Percentiles rank a stretch among this genome's conserved stretches.
Conservation (phyloP, 352 stramenopile species). For the Phytophthora pistaciae region DNA sequence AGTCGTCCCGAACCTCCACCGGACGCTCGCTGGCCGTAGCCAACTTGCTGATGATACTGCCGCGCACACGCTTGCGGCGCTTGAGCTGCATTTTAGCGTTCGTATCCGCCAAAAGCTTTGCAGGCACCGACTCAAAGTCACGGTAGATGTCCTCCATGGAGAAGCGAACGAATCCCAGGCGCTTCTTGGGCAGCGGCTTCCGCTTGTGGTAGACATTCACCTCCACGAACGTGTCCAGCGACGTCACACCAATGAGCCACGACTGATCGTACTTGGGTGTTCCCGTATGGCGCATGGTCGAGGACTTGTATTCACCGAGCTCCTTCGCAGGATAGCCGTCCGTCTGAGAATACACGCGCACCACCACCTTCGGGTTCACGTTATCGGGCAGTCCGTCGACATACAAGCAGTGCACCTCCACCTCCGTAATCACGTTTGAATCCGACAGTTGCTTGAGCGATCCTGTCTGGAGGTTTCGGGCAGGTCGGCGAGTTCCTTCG, state of each 20-base stretch:
- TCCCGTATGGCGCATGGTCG: conserved; percentile 65
- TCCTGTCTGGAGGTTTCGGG: conserved; percentile 64
- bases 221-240: conserved; percentile 81
- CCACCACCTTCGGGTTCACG: conserved; percentile 73
- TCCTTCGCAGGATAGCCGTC: conserved; percentile 55
- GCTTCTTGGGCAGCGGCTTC: conserved; percentile 86
- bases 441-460: conserved; percentile 81
- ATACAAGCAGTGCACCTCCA: conserved; percentile 82
- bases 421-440: conserved; percentile 88
- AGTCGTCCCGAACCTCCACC: conserved; percentile 73
- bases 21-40: conserved; percentile 42
- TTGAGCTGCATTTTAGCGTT: conserved; percentile 82
- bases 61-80: conserved; percentile 77
- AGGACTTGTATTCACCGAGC: conserved; percentile 76
- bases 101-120: conserved; percentile 73
- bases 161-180: conserved; percentile 72
- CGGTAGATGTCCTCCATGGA: conserved; percentile 90
- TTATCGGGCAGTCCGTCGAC: conserved; percentile 77
- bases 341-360: conserved; percentile 68
- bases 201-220: conserved; percentile 87
- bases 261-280: conserved; percentile 87
- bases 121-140: conserved; percentile 79
- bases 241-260: conserved; percentile 80
- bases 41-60: conserved; percentile 85
- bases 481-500: conserved; percentile 78